Evolutionary conservation across 129 eudicot genomes (phyloP).

Genomic region (Oenanthe sinensis): DNA sequence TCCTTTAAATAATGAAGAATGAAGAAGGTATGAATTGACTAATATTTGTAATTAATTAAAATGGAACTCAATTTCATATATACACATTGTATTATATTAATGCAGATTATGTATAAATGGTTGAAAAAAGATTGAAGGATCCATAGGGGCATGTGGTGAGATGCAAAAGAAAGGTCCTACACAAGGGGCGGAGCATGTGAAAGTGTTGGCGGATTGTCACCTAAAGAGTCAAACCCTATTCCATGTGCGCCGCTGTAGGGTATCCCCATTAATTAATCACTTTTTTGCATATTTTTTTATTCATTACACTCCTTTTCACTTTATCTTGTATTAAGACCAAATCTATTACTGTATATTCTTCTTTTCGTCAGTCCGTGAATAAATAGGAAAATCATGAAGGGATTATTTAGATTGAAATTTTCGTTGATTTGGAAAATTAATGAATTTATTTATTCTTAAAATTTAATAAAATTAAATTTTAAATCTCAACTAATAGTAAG

Average conservation of each 20-base stretch:
- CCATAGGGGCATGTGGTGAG: slow-evolving; percentile 35
- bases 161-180: slow-evolving; percentile 19
- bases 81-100: neutral
- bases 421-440: neutral
- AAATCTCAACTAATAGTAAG: too few species aligned
- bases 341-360: neutral
- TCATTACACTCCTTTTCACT: neutral
- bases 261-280: slow-evolving; percentile 17
- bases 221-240: slow-evolving; percentile 48
- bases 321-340: neutral
- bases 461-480: too few species aligned
- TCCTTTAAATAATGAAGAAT: too few species aligned
- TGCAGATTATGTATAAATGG: neutral
- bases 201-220: slow-evolving; percentile 34
- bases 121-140: neutral
- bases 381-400: neutral
- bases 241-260: slow-evolving; percentile 66
- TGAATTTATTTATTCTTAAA: too few species aligned
- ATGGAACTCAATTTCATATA: too few species aligned
- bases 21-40: too few species aligned
- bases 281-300: neutral
- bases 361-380: neutral
- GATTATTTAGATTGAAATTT: neutral
- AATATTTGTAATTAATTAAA: too few species aligned
- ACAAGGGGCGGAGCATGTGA: slow-evolving; percentile 38